These are phyloP conservation scores for Arctostaphylos glauca DNA, from an alignment of 148 eudicot genomes.

Conservation along the genomic window DNA sequence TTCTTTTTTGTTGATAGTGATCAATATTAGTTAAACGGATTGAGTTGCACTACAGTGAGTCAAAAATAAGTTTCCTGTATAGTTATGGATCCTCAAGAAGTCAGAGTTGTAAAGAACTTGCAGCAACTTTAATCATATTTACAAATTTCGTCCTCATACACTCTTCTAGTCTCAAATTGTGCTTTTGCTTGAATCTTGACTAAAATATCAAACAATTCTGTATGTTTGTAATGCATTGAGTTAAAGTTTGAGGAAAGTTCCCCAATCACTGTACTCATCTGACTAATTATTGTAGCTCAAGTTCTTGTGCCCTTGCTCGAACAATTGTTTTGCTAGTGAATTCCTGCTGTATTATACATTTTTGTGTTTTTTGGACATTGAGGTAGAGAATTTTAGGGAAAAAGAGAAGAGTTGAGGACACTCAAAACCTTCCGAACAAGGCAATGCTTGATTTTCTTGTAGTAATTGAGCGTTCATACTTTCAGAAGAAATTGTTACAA, in stretches of 20 bases:
- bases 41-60: neutral
- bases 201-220: neutral
- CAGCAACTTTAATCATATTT: neutral
- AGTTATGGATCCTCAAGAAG: neutral
- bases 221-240: neutral
- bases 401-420: neutral
- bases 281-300: neutral
- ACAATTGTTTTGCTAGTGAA: neutral
- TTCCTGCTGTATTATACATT: neutral
- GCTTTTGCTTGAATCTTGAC: conserved; percentile 4
- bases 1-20: neutral
- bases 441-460: neutral
- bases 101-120: neutral
- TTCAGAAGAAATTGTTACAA: neutral
- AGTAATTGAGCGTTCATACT: neutral
- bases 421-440: neutral
- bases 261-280: neutral
- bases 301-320: neutral
- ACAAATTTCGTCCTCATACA: neutral
- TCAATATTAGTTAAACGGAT: neutral
- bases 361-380: neutral
- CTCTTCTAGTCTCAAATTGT: neutral
- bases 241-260: neutral
- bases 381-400: neutral
- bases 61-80: neutral